Evolutionary conservation across 768 basidiomycete genomes (phyloP).

Genomic region (Trametes punicea): DNA sequence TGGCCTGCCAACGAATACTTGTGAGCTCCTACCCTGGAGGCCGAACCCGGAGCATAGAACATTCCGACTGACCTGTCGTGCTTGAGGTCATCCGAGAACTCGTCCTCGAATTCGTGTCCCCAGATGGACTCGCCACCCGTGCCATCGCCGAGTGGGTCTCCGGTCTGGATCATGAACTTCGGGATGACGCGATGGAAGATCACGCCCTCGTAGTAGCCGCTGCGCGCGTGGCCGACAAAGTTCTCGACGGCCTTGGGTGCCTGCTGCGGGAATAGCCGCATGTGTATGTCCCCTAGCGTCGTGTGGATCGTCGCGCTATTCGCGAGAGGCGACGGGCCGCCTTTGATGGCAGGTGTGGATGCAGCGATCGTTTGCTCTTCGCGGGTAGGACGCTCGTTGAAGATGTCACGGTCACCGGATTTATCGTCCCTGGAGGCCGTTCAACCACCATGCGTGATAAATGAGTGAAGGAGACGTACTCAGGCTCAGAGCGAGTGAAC

Average conservation of each 20-base stretch:
- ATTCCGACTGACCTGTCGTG: constrained; percentile 71
- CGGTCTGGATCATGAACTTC: constrained; percentile 99
- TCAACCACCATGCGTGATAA: background rate
- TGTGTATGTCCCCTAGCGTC: constrained; percentile 88
- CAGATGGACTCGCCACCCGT: constrained; percentile 91
- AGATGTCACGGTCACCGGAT: constrained; percentile 89
- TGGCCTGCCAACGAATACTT: constrained; percentile 48
- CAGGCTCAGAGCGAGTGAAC: constrained; percentile 87
- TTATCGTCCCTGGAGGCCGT: constrained; percentile 64
- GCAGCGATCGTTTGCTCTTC: constrained; percentile 91
- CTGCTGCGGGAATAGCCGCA: constrained; percentile 85
- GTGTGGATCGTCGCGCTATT: constrained; percentile 90
- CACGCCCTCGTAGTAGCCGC: constrained; percentile 87
- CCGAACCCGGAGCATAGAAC: constrained; percentile 2
- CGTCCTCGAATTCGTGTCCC: constrained; percentile 89
- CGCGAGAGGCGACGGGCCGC: constrained; percentile 69
- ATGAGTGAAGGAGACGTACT: constrained; percentile 48
- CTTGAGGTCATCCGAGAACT: constrained; percentile 83
- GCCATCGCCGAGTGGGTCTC: constrained; percentile 92
- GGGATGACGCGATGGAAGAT: constrained; percentile 97
- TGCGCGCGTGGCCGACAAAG: constrained; percentile 89
- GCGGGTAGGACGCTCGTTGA: constrained; percentile 95
- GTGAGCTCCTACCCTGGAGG: background rate
- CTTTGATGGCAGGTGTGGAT: constrained; percentile 44
- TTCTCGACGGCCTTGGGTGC: constrained; percentile 97